These are phyloP conservation scores for Coffea canephora DNA, from an alignment of 257 asterid genomes.

Conservation along the genomic window DNA sequence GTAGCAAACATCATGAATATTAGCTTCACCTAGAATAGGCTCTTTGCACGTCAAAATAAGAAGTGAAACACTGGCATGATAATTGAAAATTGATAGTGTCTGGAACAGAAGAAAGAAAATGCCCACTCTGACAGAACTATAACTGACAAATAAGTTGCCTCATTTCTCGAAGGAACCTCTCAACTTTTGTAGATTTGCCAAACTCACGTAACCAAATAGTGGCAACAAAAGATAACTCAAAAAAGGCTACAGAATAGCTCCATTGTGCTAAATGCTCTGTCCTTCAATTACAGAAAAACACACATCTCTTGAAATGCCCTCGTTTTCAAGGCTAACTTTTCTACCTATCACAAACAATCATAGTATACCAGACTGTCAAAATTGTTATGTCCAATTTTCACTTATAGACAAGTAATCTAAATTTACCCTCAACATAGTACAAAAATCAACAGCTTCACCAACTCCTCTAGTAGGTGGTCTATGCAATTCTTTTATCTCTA, in stretches of 20 bases:
- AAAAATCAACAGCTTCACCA: slow-evolving; percentile 82
- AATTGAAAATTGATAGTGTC: background rate
- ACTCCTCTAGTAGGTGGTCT: slow-evolving; percentile 88
- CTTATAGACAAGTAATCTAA: slow-evolving; percentile 7
- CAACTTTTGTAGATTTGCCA: slow-evolving; percentile 82
- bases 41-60: background rate
- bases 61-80: background rate
- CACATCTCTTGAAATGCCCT: slow-evolving; percentile 91
- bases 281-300: slow-evolving; percentile 83
- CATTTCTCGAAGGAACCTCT: slow-evolving; percentile 79
- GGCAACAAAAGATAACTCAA: slow-evolving; percentile 81
- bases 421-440: slow-evolving; percentile 63
- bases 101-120: background rate
- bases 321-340: slow-evolving; percentile 73
- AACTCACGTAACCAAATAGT: slow-evolving; percentile 66
- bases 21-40: slow-evolving; percentile 20
- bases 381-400: background rate
- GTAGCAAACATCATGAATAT: slow-evolving; percentile 25
- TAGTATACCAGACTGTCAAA: background rate
- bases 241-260: slow-evolving; percentile 82
- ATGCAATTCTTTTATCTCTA: slow-evolving; percentile 86
- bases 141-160: slow-evolving; percentile 76
- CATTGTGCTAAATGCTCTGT: slow-evolving; percentile 89
- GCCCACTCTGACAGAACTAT: slow-evolving; percentile 6
- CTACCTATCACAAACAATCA: slow-evolving; percentile 46